phyloP scores from a whole-genome alignment of 768 basidiomycete genomes.

The Termitomyces sp. region DNA sequence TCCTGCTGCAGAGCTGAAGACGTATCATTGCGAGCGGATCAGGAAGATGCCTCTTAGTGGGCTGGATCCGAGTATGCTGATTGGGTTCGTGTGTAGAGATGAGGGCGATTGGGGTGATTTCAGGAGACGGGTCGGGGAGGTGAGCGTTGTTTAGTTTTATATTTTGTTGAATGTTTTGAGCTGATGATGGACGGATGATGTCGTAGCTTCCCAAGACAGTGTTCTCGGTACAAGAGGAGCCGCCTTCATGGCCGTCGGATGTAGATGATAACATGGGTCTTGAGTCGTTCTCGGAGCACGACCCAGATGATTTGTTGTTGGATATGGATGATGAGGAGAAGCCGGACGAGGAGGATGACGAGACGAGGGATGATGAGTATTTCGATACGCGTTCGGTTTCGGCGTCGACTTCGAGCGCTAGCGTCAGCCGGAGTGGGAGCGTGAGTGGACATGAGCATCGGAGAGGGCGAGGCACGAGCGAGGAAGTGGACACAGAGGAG shows the following conservation, averaged over 20 bases:
- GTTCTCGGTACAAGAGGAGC: slow-evolving; percentile 85
- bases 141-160: slow-evolving; percentile 30
- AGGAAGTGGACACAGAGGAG: slow-evolving; percentile 66
- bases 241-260: slow-evolving; percentile 76
- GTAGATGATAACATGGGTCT: slow-evolving; percentile 73
- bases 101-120: slow-evolving; percentile 87
- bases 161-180: too few species aligned
- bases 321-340: slow-evolving; percentile 24
- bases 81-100: slow-evolving; percentile 84
- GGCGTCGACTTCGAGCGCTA: slow-evolving; percentile 32
- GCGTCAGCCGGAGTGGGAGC: slow-evolving; percentile 10
- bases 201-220: slow-evolving; percentile 58
- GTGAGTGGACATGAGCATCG: too few species aligned
- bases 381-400: slow-evolving; percentile 47
- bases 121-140: slow-evolving; percentile 62
- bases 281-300: slow-evolving; percentile 78
- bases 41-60: slow-evolving; percentile 90
- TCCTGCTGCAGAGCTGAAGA: slow-evolving; percentile 62
- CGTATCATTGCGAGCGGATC: slow-evolving; percentile 96
- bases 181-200: neutral
- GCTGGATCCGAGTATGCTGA: slow-evolving; percentile 94
- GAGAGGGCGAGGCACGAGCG: slow-evolving; percentile 38
- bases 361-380: slow-evolving; percentile 42
- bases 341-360: slow-evolving; percentile 15
- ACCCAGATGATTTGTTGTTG: slow-evolving; percentile 45